Evolutionary conservation across 805 yeast genomes (phyloP), one percentile per base, ranked within the genome.

Genomic region (Spathaspora hagerdaliae): DNA sequence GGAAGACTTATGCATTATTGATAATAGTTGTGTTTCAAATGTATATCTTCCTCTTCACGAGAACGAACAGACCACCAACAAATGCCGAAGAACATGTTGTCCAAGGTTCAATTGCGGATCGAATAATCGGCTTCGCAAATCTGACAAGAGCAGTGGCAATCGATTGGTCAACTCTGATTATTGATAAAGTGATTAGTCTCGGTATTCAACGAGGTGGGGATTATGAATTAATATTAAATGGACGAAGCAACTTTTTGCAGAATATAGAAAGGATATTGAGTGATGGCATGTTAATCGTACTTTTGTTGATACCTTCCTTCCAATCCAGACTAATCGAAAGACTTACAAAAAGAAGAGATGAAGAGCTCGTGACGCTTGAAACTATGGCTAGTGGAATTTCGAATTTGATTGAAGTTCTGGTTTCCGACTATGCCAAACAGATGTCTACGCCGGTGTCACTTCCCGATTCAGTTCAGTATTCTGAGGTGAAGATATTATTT

Each of bases 141-240:
- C 19, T 34, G 13, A 34, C 41, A 36, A 36, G 41, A 37, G 14
- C 35, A 12, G 26, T 41, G 12, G 44, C 15, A 26, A 27, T 11
- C 19, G 14, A 31, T 27, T 19, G 24, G 24, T 13, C 36, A 10
- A 36, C n/a, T 43, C 12, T n/a, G 15, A n/a, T 54, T 6, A 39
- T 42, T 19, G 42, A 45, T 13, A 53, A 49, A 24, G 26, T 58
- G 11, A 44, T 58, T 7, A 24, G 24, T 6, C 32, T 45, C 27
- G 51, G 50, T 5, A 57, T 62, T 3, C 38, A 36, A 8, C 47
- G 68, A 41, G 50, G 53, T 9, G 43, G 63, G 24, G 68, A 61
- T 29, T 62, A 52, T 47, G 61, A 61, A 33, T 45, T 44, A 24
- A 44, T 57, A 10, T 38, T 56, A 13, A 36, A 31, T 29, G 38